Evolutionary conservation across 225 moss, liverwort and hornwort species (phyloP), one percentile per base, ranked within the genome.

Genomic region (Antitrichia curtipendula): DNA sequence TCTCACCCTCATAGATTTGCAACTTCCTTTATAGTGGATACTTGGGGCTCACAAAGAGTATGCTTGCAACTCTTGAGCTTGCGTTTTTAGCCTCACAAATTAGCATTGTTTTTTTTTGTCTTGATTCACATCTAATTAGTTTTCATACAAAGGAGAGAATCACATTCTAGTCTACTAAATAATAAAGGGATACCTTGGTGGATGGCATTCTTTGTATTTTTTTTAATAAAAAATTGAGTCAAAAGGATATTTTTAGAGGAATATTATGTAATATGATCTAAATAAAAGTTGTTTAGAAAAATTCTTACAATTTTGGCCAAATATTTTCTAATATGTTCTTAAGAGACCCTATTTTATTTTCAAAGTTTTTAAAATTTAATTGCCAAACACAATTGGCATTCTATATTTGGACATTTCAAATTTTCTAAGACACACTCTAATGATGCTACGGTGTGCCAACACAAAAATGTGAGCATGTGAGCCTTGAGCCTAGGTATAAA

Each of bases 241-340:
- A 1, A 12, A 11, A 12, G 21, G 4, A 66, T 21, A 12, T 12
- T 66, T n/a, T 12, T n/a, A 12, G 7, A 1, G 2, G 1, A 38
- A n/a, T 38, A n/a, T 6, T 7, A 22, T 66, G 1, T 38, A 8
- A 22, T 2, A 66, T 38, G 3, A 4, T 66, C 21, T n/a, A 38
- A n/a, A n/a, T n/a, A 22, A n/a, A 66, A 20, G 0, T n/a, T n/a
- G 4, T 66, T 38, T 12, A 18, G 9, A 9, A 34, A 18, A 0
- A 18, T 34, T 64, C 18, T 34, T 8, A 18, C 5, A 64, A 34
- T 9, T 64, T 64, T 34, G 34, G 9, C 9, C 1, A 34, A 2
- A 64, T 34, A 9, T 34, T 64, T 34, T 18, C 9, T 18, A 18
- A 64, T 34, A 64, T 18, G 1, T 32, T 63, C 9, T 9, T 9